Evolutionary conservation across 2,329 filamentous ascomycete genomes (phyloP).

Genomic region (Clarireedia homoeocarpa): DNA sequence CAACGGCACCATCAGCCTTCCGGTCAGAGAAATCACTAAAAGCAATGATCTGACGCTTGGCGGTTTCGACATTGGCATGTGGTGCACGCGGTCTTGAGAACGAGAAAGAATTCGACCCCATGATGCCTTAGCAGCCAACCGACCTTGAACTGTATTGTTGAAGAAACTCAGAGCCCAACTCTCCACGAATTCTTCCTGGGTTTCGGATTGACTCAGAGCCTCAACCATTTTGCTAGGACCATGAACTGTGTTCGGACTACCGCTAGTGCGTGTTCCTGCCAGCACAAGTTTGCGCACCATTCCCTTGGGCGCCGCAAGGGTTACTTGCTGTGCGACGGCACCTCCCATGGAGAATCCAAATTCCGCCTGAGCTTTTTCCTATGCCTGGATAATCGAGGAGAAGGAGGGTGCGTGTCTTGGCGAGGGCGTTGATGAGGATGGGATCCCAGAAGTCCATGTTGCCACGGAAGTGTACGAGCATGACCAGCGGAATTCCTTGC

Average conservation of each 20-base stretch:
- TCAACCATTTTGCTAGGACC: slow-evolving; percentile 23
- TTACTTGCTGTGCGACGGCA: no score
- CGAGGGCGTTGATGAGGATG: slow-evolving; percentile 29
- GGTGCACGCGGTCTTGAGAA: background rate
- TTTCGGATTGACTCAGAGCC: background rate
- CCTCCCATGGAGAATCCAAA: no score
- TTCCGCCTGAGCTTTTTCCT: background rate
- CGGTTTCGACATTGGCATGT: background rate
- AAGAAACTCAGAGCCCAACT: background rate
- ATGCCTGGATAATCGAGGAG: slow-evolving; percentile 24
- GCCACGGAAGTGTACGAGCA: slow-evolving; percentile 25
- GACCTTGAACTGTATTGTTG: background rate
- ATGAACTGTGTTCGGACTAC: slow-evolving; percentile 19
- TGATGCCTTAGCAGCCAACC: slow-evolving; percentile 6
- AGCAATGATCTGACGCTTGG: background rate
- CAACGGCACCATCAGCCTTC: slow-evolving; percentile 18
- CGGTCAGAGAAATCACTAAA: slow-evolving; percentile 5
- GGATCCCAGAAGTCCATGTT: slow-evolving; percentile 27
- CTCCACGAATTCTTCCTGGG: background rate
- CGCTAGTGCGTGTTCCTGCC: background rate
- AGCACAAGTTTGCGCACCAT: background rate
- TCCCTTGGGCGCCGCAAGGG: background rate
- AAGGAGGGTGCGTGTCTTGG: slow-evolving; percentile 26
- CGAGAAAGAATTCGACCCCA: background rate
- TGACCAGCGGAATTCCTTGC: slow-evolving; percentile 16